A percentile compares a stretch with the other conserved stretches of the same genome.
Conservation (phyloP, 345 rosid species). For the Eutrema japonicum region DNA sequence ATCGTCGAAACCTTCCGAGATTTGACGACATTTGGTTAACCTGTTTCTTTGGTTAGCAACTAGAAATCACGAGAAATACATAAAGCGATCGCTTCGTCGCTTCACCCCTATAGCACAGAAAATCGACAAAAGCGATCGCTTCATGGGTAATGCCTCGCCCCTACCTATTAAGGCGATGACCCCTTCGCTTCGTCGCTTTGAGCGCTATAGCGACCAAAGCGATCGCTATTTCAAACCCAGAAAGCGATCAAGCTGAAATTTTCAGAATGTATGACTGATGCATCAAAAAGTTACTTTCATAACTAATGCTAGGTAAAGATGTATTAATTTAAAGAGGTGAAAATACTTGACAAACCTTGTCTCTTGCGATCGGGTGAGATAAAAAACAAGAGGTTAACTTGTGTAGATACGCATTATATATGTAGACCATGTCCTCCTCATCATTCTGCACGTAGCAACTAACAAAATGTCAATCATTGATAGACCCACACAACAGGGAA, state of each 20-base stretch:
- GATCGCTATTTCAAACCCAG: too few species aligned
- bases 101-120: too few species aligned
- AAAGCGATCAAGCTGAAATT: not conserved
- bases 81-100: too few species aligned
- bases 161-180: too few species aligned
- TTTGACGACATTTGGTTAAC: too few species aligned
- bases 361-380: conserved; percentile 86
- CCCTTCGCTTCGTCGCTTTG: too few species aligned
- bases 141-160: too few species aligned
- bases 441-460: conserved; percentile 62
- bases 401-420: conserved; percentile 93
- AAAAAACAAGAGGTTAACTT: conserved; percentile 86
- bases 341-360: conserved; percentile 63
- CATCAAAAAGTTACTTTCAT: conserved; percentile 8
- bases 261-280: conserved; percentile 11
- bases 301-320: not conserved
- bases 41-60: too few species aligned
- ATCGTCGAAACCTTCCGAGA: too few species aligned
- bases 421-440: conserved; percentile 89
- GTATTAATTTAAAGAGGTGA: not conserved
- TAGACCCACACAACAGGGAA: conserved; percentile 5
- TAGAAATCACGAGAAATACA: too few species aligned
- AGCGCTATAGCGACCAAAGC: too few species aligned
- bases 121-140: too few species aligned
- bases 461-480: conserved; percentile 34